Percentiles rank a stretch among this genome's conserved stretches.
These are phyloP conservation scores for Aegilops sharonensis DNA, from an alignment of 176 grass and related monocot species.

Conservation along the genomic window DNA sequence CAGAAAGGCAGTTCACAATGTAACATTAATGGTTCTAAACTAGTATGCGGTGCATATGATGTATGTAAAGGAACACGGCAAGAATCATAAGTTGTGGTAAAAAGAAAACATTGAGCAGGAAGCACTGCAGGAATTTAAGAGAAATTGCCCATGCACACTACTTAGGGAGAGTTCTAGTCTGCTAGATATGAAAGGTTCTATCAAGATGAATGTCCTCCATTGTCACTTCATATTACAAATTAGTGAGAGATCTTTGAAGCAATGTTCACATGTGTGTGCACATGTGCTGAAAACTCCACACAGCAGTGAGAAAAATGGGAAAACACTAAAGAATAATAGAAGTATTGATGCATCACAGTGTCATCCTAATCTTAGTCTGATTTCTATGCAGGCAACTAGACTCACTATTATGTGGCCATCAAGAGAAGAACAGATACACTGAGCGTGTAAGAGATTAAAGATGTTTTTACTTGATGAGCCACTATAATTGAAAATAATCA, in stretches of 20 bases:
- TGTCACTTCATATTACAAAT: not conserved
- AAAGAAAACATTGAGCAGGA: constrained; percentile 15
- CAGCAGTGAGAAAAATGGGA: not conserved
- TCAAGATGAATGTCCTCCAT: not conserved
- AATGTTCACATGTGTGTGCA: not conserved
- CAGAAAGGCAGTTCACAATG: constrained; percentile 7
- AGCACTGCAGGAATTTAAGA: constrained; percentile 9
- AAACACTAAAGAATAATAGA: not conserved
- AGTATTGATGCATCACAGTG: not conserved
- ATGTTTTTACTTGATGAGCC: not conserved
- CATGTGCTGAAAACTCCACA: not conserved
- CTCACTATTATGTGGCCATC: not conserved
- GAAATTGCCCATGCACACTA: constrained; percentile 12
- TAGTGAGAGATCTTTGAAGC: not conserved
- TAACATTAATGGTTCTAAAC: constrained; percentile 5
- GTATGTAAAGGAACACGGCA: not conserved
- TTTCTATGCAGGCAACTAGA: not conserved
- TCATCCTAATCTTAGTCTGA: not conserved
- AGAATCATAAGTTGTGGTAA: not conserved
- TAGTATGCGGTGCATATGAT: not conserved
- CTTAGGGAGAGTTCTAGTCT: constrained; percentile 1
- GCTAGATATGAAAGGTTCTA: constrained; percentile 5
- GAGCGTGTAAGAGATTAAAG: not conserved
- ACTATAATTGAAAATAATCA: not conserved
- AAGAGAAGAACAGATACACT: constrained; percentile 7